A percentile compares a stretch with the other conserved stretches of the same genome.
These are phyloP conservation scores for Gracilaria domingensis DNA, from an alignment of 23 red algal genomes.

Conservation along the genomic window DNA sequence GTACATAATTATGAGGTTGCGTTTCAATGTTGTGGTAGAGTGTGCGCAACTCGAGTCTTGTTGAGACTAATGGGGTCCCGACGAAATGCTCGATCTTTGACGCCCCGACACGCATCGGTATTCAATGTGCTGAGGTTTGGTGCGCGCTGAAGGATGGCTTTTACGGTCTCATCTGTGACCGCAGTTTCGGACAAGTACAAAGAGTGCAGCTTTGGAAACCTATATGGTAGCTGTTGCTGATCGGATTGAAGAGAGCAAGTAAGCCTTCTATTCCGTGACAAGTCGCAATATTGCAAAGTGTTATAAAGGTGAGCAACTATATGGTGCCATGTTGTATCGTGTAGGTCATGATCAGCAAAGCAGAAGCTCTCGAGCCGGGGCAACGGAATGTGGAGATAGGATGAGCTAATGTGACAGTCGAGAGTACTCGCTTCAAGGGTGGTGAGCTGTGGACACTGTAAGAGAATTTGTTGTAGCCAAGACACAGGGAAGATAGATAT, in stretches of 20 bases:
- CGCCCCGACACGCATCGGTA: not conserved
- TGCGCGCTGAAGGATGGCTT: not conserved
- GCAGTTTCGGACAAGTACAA: not conserved
- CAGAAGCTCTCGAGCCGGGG: not conserved
- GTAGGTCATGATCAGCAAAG: not conserved
- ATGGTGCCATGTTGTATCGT: not conserved
- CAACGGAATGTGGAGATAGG: not conserved
- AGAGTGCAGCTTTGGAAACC: not conserved
- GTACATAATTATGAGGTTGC: not conserved
- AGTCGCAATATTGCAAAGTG: conserved; percentile 16
- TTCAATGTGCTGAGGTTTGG: not conserved
- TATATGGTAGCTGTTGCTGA: not conserved
- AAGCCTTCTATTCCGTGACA: not conserved
- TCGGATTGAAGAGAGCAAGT: not conserved
- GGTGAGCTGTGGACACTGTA: not conserved
- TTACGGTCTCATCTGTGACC: not conserved
- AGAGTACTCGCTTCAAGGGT: not conserved
- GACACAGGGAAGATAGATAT: not conserved
- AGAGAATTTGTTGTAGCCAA: not conserved
- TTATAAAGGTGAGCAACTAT: not conserved
- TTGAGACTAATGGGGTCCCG: not conserved
- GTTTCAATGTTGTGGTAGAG: not conserved
- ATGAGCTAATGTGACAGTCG: not conserved
- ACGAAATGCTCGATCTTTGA: conserved; percentile 12
- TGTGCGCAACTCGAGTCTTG: not conserved